Base-by-base conservation (phyloP, 129 eudicot genomes). In the Arctium minus region DNA sequence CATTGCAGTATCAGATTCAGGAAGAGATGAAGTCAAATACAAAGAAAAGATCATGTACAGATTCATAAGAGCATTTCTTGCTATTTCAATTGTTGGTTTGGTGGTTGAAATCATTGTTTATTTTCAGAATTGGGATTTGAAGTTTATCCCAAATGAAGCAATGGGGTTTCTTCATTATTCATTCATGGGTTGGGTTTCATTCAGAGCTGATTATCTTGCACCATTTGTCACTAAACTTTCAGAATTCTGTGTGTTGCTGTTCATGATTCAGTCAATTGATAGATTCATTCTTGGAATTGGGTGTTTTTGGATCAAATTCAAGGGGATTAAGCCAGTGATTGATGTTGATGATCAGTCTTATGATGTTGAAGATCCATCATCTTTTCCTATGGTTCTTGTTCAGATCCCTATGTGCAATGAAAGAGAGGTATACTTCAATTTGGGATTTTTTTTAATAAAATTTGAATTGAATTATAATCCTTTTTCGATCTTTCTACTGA, bases 351-450 rank as follows among this genome's bases (percentile, higher is more conserved):
- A 78, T 15, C 87, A 88, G 29, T 68, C 79, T 11, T 81, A 27
- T 78, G 98, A 95, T 71, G 18, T 89, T 81, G 97, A 93, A 64
- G 94, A 91, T 88, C 85, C 87, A 50, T 74, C 80, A 31, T 81
- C 72, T 72, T 94, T 85, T 76, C 98, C 98, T 0, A 94, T 90
- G 97, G 97, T 94, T 85, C 96, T 94, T 87, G 97, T 94, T 73
- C 98, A 94, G 91, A 91, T 94, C 85, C 98, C 98, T 36, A 94
- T 94, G 98, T 90, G 98, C 78, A 89, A 94, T 88, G 98, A 94
- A 86, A 88, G 86, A 86, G 98, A 94, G 97, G 98, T 94, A 75
- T 72, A 60, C 77, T 0, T 1, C 27, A n/a, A n/a, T 8, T 73
- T 2, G n/a, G 9, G 77, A 40, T 39, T 73, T 84, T 42, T 39